Conservation (phyloP, 23 red algal species). For the Gracilaria domingensis region DNA sequence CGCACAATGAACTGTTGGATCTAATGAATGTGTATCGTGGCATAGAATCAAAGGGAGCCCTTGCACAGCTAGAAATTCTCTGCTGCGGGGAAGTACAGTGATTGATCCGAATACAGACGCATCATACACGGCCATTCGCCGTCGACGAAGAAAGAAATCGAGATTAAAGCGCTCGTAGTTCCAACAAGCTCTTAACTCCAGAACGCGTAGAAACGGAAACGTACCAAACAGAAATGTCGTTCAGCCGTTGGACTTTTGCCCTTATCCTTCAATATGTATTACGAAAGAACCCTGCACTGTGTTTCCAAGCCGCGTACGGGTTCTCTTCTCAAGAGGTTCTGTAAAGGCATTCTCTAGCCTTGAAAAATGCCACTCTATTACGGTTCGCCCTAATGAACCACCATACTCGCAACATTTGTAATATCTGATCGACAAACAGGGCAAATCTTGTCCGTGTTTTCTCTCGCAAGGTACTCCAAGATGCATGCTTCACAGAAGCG, state of each 20-base stretch:
- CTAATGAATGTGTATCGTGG: background rate
- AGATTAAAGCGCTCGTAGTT: background rate
- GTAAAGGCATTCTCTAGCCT: too few species aligned
- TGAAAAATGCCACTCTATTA: background rate
- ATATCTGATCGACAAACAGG: constrained; percentile 50
- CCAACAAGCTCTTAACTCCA: background rate
- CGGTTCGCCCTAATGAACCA: background rate
- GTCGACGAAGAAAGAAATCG: background rate
- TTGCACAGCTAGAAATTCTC: constrained; percentile 1
- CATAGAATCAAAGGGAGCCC: background rate
- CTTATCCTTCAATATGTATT: too few species aligned
- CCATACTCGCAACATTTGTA: constrained; percentile 25
- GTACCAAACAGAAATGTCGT: too few species aligned
- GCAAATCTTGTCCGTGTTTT: constrained; percentile 32
- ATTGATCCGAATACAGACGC: background rate
- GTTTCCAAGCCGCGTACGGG: too few species aligned
- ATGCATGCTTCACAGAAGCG: constrained; percentile 50
- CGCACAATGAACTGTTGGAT: background rate
- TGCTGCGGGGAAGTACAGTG: constrained; percentile 1
- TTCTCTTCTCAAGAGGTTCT: too few species aligned
- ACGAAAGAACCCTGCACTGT: too few species aligned
- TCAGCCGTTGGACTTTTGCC: too few species aligned
- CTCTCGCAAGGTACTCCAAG: constrained; percentile 41
- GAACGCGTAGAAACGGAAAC: too few species aligned
- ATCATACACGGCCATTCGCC: background rate